These are phyloP conservation scores for Evansstolkia leycettana DNA, from an alignment of 495 filamentous ascomycete species.

Conservation along the genomic window DNA sequence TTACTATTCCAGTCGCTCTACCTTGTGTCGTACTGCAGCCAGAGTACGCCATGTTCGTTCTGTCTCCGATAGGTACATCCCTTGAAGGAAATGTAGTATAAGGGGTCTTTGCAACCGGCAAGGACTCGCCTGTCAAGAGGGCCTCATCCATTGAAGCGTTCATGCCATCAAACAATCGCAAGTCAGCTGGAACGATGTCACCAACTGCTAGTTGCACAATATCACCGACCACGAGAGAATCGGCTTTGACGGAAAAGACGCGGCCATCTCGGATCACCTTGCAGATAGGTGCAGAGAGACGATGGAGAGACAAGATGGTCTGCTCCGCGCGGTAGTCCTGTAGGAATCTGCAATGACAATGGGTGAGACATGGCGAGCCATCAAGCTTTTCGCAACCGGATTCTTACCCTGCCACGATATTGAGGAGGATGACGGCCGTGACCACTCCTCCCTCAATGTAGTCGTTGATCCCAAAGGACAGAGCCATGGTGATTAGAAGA, in stretches of 20 bases:
- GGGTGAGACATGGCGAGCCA: too few relatives aligned
- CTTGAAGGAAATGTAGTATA: constrained; percentile 50
- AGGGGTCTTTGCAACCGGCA: constrained; percentile 50
- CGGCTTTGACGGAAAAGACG: constrained; percentile 50
- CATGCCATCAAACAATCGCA: constrained; percentile 63
- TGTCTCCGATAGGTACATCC: constrained; percentile 52
- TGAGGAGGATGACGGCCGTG: constrained; percentile 68
- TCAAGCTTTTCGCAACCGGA: too few relatives aligned
- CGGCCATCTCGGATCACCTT: constrained; percentile 62
- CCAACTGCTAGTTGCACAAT: constrained; percentile 57
- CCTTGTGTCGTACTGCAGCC: constrained; percentile 60
- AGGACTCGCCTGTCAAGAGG: constrained; percentile 61
- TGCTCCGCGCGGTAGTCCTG: constrained; percentile 81
- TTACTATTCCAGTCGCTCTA: constrained; percentile 50
- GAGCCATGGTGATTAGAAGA: constrained; percentile 69
- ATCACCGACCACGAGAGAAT: constrained; percentile 72
- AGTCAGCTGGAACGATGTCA: constrained; percentile 60
- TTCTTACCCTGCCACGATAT: constrained; percentile 54
- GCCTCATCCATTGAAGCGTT: constrained; percentile 63
- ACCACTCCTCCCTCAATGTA: constrained; percentile 79
- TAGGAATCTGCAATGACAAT: too few relatives aligned
- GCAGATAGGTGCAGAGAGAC: constrained; percentile 69
- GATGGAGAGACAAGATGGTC: constrained; percentile 70
- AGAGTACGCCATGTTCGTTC: constrained; percentile 57
- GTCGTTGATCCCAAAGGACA: constrained; percentile 69